Evolutionary conservation across 2,329 filamentous ascomycete genomes (phyloP).

Genomic region (Fusarium mexicanum): DNA sequence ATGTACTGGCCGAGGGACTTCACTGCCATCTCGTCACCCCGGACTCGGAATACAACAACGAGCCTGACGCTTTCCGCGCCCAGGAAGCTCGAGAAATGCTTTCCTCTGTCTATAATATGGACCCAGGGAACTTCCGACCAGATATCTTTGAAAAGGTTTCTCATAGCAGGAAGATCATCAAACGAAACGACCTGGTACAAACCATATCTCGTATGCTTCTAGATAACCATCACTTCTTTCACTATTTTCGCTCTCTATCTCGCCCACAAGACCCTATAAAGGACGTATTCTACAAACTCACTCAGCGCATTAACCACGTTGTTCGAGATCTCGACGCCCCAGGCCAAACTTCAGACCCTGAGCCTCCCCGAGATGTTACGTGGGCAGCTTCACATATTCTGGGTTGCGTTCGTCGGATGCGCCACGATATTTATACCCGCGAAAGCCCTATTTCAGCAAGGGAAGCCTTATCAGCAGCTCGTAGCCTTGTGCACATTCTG

Average conservation of each 20-base stretch:
- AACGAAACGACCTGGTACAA: conserved; percentile 58
- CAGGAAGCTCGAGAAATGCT: conserved; percentile 63
- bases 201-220: conserved; percentile 65
- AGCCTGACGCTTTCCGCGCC: conserved; percentile 52
- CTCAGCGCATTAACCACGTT: conserved; percentile 59
- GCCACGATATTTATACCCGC: conserved; percentile 52
- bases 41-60: conserved; percentile 44
- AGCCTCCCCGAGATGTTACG: conserved; percentile 52
- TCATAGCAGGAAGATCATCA: conserved; percentile 49
- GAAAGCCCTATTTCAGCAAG: conserved; percentile 49
- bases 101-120: conserved; percentile 53
- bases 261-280: conserved; percentile 56
- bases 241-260: conserved; percentile 60
- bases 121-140: conserved; percentile 56
- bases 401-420: conserved; percentile 55
- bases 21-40: conserved; percentile 57
- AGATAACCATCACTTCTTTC: conserved; percentile 64
- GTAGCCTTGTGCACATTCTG: conserved; percentile 60
- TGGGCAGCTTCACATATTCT: conserved; percentile 62
- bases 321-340: conserved; percentile 54
- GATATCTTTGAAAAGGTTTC: conserved; percentile 54
- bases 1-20: conserved; percentile 62
- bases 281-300: conserved; percentile 59
- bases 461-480: conserved; percentile 58
- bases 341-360: conserved; percentile 4